Conservation (phyloP, 805 yeast species). For the Yarrowia osloensis region DNA sequence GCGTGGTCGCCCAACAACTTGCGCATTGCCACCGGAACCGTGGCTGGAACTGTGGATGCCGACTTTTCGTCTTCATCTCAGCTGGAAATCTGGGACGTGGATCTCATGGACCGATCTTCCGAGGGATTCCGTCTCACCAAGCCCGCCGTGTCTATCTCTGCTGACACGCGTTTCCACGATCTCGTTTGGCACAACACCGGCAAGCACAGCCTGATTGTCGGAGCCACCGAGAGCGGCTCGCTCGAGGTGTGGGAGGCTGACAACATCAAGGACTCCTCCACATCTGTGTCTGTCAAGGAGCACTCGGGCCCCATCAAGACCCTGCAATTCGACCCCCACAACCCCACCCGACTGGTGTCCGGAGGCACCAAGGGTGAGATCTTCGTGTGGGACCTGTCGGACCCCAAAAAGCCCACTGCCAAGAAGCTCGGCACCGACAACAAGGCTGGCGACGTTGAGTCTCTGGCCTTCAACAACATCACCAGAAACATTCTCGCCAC, state of each 20-base stretch:
- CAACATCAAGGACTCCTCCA: slow-evolving; percentile 49
- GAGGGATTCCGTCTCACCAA: slow-evolving; percentile 39
- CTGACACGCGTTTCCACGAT: slow-evolving; percentile 68
- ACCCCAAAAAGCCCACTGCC: slow-evolving; percentile 55
- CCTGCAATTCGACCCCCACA: slow-evolving; percentile 75
- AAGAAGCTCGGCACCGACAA: slow-evolving; percentile 57
- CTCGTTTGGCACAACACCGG: slow-evolving; percentile 75
- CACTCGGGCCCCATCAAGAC: slow-evolving; percentile 73
- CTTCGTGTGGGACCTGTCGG: slow-evolving; percentile 79
- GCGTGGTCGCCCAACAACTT: slow-evolving; percentile 84
- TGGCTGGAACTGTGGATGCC: slow-evolving; percentile 94
- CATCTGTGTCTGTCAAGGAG: slow-evolving; percentile 52
- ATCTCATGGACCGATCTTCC: slow-evolving; percentile 42
- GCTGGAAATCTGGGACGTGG: slow-evolving; percentile 77
- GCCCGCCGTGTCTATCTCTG: slow-evolving; percentile 51
- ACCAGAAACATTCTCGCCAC: slow-evolving; percentile 86
- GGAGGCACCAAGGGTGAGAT: slow-evolving; percentile 91
- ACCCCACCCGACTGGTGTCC: slow-evolving; percentile 71
- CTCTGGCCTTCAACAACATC: slow-evolving; percentile 85
- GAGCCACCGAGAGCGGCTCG: slow-evolving; percentile 82
- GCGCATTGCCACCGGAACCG: slow-evolving; percentile 79
- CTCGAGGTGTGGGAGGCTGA: slow-evolving; percentile 76
- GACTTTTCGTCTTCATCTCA: slow-evolving; percentile 76
- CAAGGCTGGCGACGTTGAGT: slow-evolving; percentile 63
- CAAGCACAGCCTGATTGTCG: slow-evolving; percentile 67